Conservation (phyloP, 306 rosid genomes). For the Senna tora region DNA sequence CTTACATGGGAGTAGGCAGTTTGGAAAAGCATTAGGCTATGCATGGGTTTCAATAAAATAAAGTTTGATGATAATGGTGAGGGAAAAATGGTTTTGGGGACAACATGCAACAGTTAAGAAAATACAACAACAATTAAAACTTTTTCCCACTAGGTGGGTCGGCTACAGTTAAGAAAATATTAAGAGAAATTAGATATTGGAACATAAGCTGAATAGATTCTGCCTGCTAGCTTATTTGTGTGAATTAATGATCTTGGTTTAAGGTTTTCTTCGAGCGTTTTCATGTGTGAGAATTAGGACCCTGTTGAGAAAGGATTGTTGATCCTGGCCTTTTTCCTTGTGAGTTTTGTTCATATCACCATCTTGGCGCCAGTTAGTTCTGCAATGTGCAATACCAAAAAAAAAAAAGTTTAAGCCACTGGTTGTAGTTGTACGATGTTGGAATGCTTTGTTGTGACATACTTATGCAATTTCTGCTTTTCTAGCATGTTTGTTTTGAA, state of each 20-base stretch:
- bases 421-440: background rate
- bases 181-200: background rate
- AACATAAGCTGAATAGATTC: slow-evolving; percentile 4
- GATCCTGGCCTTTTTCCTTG: background rate
- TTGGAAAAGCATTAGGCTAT: background rate
- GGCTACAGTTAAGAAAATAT: background rate
- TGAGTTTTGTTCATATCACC: background rate
- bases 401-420: background rate
- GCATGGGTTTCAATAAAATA: background rate
- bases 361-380: slow-evolving; percentile 3
- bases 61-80: slow-evolving; percentile 1
- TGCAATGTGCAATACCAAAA: background rate
- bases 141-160: no score
- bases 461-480: background rate
- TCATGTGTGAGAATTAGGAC: background rate
- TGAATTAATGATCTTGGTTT: background rate
- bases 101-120: background rate
- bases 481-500: slow-evolving; percentile 17
- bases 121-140: no score
- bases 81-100: background rate
- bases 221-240: background rate
- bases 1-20: background rate
- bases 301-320: background rate
- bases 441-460: background rate
- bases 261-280: background rate